These are phyloP conservation scores for Austroboletus festivus DNA, from an alignment of 768 basidiomycete species.

Conservation along the genomic window DNA sequence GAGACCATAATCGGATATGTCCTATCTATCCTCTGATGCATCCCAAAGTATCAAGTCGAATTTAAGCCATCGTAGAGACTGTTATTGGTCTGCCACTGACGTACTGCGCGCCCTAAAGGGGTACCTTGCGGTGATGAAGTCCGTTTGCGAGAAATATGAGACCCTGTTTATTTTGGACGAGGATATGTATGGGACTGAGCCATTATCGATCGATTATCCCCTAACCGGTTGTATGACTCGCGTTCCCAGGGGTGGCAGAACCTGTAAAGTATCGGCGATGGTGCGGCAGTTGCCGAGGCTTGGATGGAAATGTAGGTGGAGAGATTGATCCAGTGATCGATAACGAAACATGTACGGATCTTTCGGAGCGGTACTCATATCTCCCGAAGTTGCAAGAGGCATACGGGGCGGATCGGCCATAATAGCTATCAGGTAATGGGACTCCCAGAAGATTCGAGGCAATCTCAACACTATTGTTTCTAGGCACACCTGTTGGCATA, in stretches of 20 bases:
- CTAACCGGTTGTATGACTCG: neutral
- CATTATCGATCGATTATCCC: conserved; percentile 40
- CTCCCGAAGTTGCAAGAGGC: conserved; percentile 64
- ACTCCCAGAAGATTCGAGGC: neutral
- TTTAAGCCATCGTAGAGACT: conserved; percentile 74
- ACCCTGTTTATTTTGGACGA: conserved; percentile 83
- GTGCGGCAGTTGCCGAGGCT: conserved; percentile 82
- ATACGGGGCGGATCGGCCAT: conserved; percentile 65
- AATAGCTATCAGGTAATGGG: conserved; percentile 73
- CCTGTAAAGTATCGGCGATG: conserved; percentile 83
- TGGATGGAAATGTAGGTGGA: conserved; percentile 64
- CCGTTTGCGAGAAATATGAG: conserved; percentile 73
- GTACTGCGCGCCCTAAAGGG: conserved; percentile 75
- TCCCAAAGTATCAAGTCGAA: neutral
- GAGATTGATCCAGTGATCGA: conserved; percentile 6
- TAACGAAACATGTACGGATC: conserved; percentile 58
- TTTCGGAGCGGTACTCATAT: conserved; percentile 80
- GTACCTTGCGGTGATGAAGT: conserved; percentile 83
- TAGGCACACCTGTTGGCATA: conserved; percentile 75
- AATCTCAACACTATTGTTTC: conserved; percentile 7
- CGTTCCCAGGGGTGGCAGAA: conserved; percentile 75
- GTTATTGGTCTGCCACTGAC: conserved; percentile 83
- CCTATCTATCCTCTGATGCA: neutral
- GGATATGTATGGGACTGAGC: conserved; percentile 91
- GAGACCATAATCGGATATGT: conserved; percentile 83